phyloP scores from a whole-genome alignment of 148 eudicot species.

The Fagopyrum homotropicum region DNA sequence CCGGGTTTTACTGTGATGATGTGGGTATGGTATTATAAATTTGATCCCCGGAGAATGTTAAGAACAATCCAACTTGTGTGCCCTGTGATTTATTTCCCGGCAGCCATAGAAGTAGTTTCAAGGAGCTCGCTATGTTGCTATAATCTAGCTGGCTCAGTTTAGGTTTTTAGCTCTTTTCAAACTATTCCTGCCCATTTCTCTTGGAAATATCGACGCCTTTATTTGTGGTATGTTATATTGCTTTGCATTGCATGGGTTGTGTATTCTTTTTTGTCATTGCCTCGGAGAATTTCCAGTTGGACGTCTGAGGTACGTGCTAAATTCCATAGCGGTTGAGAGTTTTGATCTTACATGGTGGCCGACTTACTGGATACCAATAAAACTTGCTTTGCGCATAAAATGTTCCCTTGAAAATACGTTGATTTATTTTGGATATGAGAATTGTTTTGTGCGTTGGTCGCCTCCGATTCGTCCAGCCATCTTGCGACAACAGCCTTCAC shows the following conservation, averaged over 20 bases:
- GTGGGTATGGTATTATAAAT: not conserved
- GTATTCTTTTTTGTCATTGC: not conserved
- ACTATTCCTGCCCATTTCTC: not conserved
- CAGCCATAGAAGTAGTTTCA: conserved; percentile 10
- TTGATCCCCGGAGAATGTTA: not conserved
- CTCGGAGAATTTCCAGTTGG: not conserved
- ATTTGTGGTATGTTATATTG: not conserved
- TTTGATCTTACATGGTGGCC: not conserved
- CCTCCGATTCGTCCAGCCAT: too few species aligned
- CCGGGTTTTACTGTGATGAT: not conserved
- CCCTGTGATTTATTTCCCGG: conserved; percentile 3
- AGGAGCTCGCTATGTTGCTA: conserved; percentile 13
- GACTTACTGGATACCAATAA: too few species aligned
- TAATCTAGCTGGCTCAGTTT: not conserved
- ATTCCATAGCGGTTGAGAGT: not conserved
- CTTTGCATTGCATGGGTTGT: not conserved
- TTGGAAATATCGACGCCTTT: not conserved
- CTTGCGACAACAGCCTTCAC: too few species aligned
- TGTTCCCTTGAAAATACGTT: not conserved
- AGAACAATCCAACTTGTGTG: not conserved
- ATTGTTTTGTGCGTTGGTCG: too few species aligned
- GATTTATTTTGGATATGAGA: not conserved
- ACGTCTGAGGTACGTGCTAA: not conserved
- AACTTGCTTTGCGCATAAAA: not conserved
- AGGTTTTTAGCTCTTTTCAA: not conserved